Evolutionary conservation across 768 basidiomycete species (phyloP).

Genomic region (Auricularia cornea): DNA sequence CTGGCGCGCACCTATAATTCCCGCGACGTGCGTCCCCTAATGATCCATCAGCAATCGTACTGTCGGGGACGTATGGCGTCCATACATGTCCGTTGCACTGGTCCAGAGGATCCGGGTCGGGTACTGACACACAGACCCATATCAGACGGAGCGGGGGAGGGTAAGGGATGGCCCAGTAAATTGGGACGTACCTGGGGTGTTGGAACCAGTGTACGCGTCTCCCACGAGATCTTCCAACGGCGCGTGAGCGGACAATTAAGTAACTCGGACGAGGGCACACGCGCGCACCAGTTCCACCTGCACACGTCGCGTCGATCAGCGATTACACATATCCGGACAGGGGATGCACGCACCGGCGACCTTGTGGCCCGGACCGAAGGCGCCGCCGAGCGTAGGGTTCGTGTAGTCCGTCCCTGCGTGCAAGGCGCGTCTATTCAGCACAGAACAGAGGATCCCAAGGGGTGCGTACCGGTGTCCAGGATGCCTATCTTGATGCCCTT

Average conservation of each 20-base stretch:
- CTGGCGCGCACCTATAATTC: slow-evolving; percentile 21
- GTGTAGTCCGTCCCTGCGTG: slow-evolving; percentile 45
- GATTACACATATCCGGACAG: neutral
- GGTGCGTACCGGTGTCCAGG: neutral
- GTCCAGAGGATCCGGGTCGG: slow-evolving; percentile 45
- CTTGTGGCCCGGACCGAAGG: slow-evolving; percentile 45
- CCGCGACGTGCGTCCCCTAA: slow-evolving; percentile 51
- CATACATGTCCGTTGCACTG: slow-evolving; percentile 33
- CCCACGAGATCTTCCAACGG: slow-evolving; percentile 42
- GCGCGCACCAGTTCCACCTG: neutral
- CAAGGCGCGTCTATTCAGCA: too few species aligned
- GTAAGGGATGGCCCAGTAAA: too few species aligned
- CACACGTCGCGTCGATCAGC: neutral
- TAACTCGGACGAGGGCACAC: neutral
- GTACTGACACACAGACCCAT: slow-evolving; percentile 27
- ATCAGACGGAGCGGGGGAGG: too few species aligned
- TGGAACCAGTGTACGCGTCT: slow-evolving; percentile 39
- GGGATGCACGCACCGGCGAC: slow-evolving; percentile 35
- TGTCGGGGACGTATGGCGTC: too few species aligned
- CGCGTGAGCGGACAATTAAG: neutral
- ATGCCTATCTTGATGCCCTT: slow-evolving; percentile 61
- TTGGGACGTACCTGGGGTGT: neutral
- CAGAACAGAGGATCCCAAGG: neutral
- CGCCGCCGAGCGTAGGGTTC: slow-evolving; percentile 46
- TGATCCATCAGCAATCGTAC: neutral